Evolutionary conservation across 2,329 filamentous ascomycete genomes (phyloP).

Genomic region (Penicillium sp.): DNA sequence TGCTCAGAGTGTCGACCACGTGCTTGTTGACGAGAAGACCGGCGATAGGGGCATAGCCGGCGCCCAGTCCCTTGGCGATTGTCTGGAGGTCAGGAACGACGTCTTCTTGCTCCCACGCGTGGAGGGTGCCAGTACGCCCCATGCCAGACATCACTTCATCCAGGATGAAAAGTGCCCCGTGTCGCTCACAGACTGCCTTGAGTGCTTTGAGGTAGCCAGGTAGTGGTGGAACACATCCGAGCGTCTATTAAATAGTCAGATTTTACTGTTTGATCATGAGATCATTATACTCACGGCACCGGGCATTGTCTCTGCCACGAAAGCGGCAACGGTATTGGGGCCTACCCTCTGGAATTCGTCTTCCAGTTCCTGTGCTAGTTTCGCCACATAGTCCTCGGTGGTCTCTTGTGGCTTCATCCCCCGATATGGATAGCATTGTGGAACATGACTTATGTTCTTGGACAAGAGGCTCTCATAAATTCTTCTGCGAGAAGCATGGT

Average conservation of each 20-base stretch:
- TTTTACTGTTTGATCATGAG: accelerated
- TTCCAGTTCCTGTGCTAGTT: conserved; percentile 65
- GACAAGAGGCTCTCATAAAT: conserved; percentile 62
- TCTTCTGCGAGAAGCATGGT: conserved; percentile 59
- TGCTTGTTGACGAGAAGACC: conserved; percentile 52
- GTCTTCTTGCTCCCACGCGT: conserved; percentile 58
- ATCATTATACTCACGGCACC: conserved; percentile 41
- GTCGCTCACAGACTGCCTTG: conserved; percentile 55
- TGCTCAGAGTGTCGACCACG: conserved; percentile 48
- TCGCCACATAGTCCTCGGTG: conserved; percentile 57
- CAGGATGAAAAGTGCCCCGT: conserved; percentile 54
- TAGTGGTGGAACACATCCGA: conserved; percentile 55
- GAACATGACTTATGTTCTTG: conserved; percentile 58
- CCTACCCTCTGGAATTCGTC: conserved; percentile 64
- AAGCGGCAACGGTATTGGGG: conserved; percentile 65
- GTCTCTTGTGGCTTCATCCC: conserved; percentile 53
- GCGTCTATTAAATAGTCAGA: conserved; percentile 28
- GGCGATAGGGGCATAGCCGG: conserved; percentile 56
- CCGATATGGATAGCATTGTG: conserved; percentile 65
- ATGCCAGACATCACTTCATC: conserved; percentile 59
- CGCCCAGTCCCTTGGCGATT: conserved; percentile 59
- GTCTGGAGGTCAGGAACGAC: conserved; percentile 59
- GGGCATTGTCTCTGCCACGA: conserved; percentile 59
- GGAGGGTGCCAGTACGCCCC: conserved; percentile 55
- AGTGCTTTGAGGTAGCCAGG: conserved; percentile 59